Conservation (phyloP, 73 alveolate genomes). For the Paraurostyla sp. region DNA sequence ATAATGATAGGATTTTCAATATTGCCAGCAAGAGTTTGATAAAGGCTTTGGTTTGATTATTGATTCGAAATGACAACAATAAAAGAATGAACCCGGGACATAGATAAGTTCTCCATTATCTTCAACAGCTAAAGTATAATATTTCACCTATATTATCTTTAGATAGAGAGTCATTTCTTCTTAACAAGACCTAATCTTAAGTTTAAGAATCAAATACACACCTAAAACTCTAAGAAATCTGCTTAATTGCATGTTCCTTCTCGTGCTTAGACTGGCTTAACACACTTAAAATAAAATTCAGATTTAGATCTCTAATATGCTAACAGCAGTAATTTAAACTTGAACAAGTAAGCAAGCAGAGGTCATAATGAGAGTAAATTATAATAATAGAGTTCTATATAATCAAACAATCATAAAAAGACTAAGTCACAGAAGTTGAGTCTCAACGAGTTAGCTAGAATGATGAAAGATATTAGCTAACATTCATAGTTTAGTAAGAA, state of each 20-base stretch:
- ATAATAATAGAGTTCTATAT: neutral
- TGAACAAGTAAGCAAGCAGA: no score
- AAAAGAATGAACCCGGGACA: neutral
- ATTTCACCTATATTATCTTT: neutral
- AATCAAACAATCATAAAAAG: neutral
- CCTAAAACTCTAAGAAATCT: neutral
- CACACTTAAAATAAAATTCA: no score
- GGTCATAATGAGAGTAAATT: no score
- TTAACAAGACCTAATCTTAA: neutral
- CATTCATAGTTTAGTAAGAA: neutral
- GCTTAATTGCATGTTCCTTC: no score
- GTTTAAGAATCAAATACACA: neutral
- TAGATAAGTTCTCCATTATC: neutral
- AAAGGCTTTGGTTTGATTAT: conserved; percentile 32
- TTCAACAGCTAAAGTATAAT: conserved; percentile 39
- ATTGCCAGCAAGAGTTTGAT: conserved; percentile 2
- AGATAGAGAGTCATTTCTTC: conserved; percentile 42
- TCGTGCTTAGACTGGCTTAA: no score
- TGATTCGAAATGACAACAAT: conserved; percentile 1
- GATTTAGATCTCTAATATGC: no score
- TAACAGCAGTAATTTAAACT: no score
- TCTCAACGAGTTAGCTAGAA: conserved; percentile 3
- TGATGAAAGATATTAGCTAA: conserved; percentile 23
- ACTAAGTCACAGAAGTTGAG: neutral
- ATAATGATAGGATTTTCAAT: neutral